phyloP scores from a whole-genome alignment of 345 rosid species.

The Reutealis trisperma region DNA sequence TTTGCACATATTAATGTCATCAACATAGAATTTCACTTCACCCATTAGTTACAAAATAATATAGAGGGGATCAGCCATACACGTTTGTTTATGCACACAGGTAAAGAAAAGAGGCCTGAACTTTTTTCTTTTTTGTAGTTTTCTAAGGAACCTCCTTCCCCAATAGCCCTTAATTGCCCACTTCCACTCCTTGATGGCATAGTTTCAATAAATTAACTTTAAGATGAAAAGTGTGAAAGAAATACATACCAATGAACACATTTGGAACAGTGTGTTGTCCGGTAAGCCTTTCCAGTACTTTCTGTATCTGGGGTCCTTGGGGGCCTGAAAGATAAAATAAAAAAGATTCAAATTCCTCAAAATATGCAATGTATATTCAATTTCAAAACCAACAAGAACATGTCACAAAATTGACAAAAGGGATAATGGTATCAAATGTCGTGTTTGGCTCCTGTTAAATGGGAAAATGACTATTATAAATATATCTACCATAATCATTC shows the following conservation, averaged over 20 bases:
- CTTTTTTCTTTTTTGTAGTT: not conserved
- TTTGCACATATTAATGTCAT: not conserved
- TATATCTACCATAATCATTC: not conserved
- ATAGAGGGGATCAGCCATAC: not conserved
- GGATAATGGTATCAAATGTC: not conserved
- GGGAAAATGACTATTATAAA: not conserved
- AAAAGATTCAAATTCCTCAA: not conserved
- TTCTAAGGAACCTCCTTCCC: not conserved
- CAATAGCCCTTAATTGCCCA: not conserved
- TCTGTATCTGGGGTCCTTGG: conserved; percentile 93
- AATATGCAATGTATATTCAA: not conserved
- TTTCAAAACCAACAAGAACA: not conserved
- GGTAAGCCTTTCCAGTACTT: conserved; percentile 76
- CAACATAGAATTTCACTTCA: conserved; percentile 1
- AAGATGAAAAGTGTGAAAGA: not conserved
- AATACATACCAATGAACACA: conserved; percentile 76
- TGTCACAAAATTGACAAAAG: not conserved
- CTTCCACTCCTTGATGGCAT: too few relatives aligned
- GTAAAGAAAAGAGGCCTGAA: conserved; percentile 1
- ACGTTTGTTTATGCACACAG: not conserved
- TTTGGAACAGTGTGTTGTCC: conserved; percentile 95
- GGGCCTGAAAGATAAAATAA: conserved; percentile 49
- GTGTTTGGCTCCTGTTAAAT: not conserved
- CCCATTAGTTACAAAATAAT: not conserved
- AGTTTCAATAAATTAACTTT: not conserved